Base-by-base conservation (phyloP, 352 stramenopile species). In the Thalassiosira ordinaria region DNA sequence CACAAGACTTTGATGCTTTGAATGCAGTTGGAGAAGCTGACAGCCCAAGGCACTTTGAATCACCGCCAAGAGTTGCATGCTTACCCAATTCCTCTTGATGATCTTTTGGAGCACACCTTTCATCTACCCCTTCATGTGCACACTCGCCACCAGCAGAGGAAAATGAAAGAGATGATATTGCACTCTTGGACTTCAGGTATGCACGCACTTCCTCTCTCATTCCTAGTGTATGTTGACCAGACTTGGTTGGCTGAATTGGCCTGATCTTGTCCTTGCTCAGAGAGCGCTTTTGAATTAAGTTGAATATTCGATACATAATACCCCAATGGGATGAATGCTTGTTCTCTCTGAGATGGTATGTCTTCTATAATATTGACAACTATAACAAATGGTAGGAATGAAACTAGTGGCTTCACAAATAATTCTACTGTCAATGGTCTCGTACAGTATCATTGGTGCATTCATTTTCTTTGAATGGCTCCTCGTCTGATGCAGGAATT, bases 161-260 rank as follows among this genome's bases (percentile, higher is more conserved):
- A 8, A 70, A 70, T 7, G 57, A 69, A 41, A 70, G 24, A 60
- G 56, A 78, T 31, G 68, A 78, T 60, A 70, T 55, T 24, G 35
- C 68, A 51, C 47, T 63, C 41, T 78, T 78, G 6, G 16, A 56
- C 24, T 60, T 68, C 20, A 22, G 46, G 14, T 68, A 52, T 35
- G 68, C 27, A 49, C 55, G 60, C 18, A 70, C 51, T 60, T 60
- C 53, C 53, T 47, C 33, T 47, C 31, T 67, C 67, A 66, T 76
- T 22, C 44, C 62, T 16, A 47, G 18, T 47, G 39, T 41, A 11
- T 41, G 39, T 56, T 49, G 24, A 47, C 18, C 39, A 47, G 11
- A 47, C 39, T 47, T 59, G 1, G 20, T 61, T n/a, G 29, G 14
- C 1, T 39, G 11, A 22, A 39, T 26, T 7, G 20, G n/a, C 14